Percentiles rank a stretch among this genome's conserved stretches.
phyloP scores from a whole-genome alignment of 176 grass and related monocot genomes.

The Ensete ventricosum region DNA sequence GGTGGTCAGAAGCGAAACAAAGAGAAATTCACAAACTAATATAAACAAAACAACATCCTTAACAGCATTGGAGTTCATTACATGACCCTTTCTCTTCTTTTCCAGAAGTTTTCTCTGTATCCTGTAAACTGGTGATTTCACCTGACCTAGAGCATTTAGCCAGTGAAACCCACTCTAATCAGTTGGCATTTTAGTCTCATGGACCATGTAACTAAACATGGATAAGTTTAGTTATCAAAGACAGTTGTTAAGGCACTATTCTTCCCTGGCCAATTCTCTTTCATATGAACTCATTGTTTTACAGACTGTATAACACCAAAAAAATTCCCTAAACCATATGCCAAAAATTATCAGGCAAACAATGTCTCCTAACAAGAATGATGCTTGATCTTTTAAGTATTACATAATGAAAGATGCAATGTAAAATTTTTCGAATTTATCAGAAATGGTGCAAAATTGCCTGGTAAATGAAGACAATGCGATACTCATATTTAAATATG shows the following conservation, averaged over 20 bases:
- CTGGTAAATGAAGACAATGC: too few species aligned
- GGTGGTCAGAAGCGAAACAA: not conserved
- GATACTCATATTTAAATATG: too few species aligned
- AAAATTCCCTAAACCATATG: not conserved
- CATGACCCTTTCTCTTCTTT: not conserved
- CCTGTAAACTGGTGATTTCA: not conserved
- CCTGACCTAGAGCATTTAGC: too few species aligned
- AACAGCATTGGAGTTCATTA: not conserved
- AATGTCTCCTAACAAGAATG: too few species aligned
- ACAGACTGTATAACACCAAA: not conserved
- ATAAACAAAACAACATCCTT: not conserved
- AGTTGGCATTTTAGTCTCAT: not conserved
- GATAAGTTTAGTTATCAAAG: not conserved
- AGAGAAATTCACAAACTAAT: not conserved
- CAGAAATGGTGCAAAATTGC: too few species aligned
- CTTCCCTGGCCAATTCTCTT: too few species aligned
- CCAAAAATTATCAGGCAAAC: not conserved
- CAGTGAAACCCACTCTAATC: not conserved
- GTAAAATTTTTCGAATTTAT: too few species aligned
- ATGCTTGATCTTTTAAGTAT: too few species aligned
- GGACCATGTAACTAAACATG: not conserved
- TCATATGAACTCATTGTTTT: too few species aligned
- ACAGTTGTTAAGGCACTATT: too few species aligned
- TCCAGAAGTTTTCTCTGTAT: not conserved
- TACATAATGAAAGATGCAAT: too few species aligned